Conservation (phyloP, 2,329 filamentous ascomycete species). For the Trichoderma sp. region DNA sequence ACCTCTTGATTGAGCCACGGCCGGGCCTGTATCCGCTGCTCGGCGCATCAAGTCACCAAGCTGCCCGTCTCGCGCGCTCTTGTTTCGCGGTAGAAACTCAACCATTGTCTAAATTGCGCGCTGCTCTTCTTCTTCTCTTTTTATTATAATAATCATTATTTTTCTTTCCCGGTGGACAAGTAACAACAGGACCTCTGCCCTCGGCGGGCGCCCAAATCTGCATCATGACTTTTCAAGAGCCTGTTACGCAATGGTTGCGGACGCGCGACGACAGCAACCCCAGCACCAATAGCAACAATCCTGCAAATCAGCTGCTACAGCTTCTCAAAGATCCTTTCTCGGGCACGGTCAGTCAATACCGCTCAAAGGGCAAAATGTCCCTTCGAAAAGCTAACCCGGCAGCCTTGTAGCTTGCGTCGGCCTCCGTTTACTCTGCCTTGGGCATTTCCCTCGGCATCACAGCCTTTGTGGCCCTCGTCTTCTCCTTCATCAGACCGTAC, state of each 20-base stretch:
- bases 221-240: slow-evolving; percentile 25
- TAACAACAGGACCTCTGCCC: neutral
- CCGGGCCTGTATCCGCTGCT: neutral
- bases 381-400: neutral
- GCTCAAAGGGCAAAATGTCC: neutral
- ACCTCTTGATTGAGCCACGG: slow-evolving; percentile 12
- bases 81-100: neutral
- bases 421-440: slow-evolving; percentile 73
- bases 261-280: slow-evolving; percentile 15
- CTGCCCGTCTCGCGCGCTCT: neutral
- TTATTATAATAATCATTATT: too few relatives aligned
- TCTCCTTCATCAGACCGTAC: slow-evolving; percentile 86
- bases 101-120: neutral
- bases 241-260: slow-evolving; percentile 18
- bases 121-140: neutral
- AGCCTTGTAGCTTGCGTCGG: slow-evolving; percentile 28
- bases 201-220: neutral
- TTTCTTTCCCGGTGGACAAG: neutral
- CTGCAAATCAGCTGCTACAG: slow-evolving; percentile 44
- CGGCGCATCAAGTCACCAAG: neutral
- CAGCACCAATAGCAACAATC: neutral
- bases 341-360: slow-evolving; percentile 35
- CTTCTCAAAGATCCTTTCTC: slow-evolving; percentile 51
- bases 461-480: slow-evolving; percentile 68
- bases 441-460: slow-evolving; percentile 77